Base-by-base conservation (phyloP, 148 eudicot genomes). In the Salicornia ramosissima region DNA sequence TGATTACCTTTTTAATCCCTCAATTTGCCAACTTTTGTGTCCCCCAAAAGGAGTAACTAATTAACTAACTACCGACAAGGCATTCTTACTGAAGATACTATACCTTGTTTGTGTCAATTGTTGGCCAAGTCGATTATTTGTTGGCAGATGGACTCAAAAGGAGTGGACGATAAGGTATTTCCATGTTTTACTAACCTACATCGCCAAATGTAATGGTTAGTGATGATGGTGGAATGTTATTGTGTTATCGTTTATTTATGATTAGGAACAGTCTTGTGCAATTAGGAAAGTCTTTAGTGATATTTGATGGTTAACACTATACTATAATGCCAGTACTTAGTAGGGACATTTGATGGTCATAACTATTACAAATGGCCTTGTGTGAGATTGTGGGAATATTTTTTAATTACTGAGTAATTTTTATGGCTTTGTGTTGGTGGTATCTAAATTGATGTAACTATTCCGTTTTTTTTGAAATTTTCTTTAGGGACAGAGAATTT, bases 401-500 rank as follows among this genome's bases (percentile, higher is more conserved):
- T 22, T 68, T 58, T 58, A 33, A 26, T 19, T 19, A 15, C 13
- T 46, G 2, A 13, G 18, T 46, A 2, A 49, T 4, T 15, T n/a
- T 34, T 11, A 33, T 36, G 7, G 64, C 28, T 42, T 25, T 65
- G 25, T 55, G 46, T 57, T 56, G 42, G 11, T 21, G 53, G 64
- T 4, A 30, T 16, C 45, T 25, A 14, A 10, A 13, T 55, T 61
- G 47, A 50, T 26, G 16, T 24, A 14, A 3, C 28, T 24, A 26
- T 59, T 64, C n/a, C n/a, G 40, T 16, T 34, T n/a, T 65, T 46
- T 30, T 18, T 19, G 34, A 57, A 65, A 73, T 28, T 70, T 34
- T 54, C 45, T 65, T 69, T 83, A 93, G 98, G 86, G 62, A 69
- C 84, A 19, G 98, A 93, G 74, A 90, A 65, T 75, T 81, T 93